A percentile compares a stretch with the other conserved stretches of the same genome.
Evolutionary conservation across 2,329 filamentous ascomycete genomes (phyloP).

Genomic region (Neofusicoccum laricinum): DNA sequence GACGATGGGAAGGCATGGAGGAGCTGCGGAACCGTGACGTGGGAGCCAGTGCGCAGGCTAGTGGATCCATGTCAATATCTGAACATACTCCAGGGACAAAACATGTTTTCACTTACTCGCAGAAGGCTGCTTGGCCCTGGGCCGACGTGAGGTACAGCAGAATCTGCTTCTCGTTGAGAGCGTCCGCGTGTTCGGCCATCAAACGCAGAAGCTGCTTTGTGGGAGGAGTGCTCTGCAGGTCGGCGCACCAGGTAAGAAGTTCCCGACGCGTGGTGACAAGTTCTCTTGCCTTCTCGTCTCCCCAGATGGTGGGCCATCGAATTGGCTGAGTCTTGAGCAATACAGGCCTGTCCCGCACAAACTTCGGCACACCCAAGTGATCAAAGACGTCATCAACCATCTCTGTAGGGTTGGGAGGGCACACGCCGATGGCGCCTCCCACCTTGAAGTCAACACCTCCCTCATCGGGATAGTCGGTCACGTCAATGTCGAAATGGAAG

Average conservation of each 20-base stretch:
- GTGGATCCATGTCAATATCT: constrained; percentile 5
- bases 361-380: constrained; percentile 74
- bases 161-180: constrained; percentile 83
- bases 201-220: constrained; percentile 84
- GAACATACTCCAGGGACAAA: not conserved
- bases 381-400: constrained; percentile 84
- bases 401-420: constrained; percentile 75
- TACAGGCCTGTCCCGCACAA: constrained; percentile 79
- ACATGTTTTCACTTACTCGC: constrained; percentile 53
- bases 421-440: constrained; percentile 90
- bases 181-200: constrained; percentile 78
- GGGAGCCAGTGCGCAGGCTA: constrained; percentile 72
- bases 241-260: constrained; percentile 91
- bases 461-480: constrained; percentile 89
- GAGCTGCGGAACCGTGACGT: constrained; percentile 81
- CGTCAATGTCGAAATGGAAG: constrained; percentile 94
- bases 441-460: constrained; percentile 90
- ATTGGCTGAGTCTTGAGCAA: constrained; percentile 75
- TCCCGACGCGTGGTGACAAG: constrained; percentile 88
- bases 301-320: constrained; percentile 97
- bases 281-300: constrained; percentile 79
- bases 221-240: constrained; percentile 88
- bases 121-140: constrained; percentile 89
- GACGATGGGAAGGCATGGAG: constrained; percentile 89
- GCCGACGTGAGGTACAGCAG: constrained; percentile 81